Percentiles rank a stretch among this genome's conserved stretches.
Evolutionary conservation across 768 basidiomycete genomes (phyloP).

Genomic region (Multifurca ochricompacta): DNA sequence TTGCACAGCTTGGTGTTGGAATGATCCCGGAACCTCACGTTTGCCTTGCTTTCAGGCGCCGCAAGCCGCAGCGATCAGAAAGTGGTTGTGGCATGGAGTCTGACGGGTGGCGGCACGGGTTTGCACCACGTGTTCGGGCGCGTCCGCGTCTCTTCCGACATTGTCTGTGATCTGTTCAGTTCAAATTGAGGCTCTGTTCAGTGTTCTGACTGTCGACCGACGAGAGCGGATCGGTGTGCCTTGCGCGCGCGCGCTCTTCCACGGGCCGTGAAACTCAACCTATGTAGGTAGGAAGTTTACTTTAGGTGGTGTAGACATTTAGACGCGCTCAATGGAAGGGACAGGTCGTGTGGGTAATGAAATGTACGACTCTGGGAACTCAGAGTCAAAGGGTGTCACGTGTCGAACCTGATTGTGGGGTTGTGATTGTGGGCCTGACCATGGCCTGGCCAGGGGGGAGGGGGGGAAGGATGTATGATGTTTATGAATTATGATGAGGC

Average conservation of each 20-base stretch:
- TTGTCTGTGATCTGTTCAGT: neutral
- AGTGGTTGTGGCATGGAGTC: neutral
- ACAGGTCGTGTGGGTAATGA: neutral
- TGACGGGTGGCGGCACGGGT: neutral
- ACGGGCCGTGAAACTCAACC: neutral
- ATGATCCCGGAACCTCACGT: neutral
- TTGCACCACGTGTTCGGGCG: neutral
- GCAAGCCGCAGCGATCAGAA: neutral
- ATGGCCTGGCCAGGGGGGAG: neutral
- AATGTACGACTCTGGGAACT: neutral
- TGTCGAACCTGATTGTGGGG: no score
- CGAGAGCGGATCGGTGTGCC: conserved; percentile 4
- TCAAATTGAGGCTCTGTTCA: neutral
- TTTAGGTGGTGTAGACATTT: neutral
- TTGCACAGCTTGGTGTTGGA: neutral
- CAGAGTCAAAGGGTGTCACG: no score
- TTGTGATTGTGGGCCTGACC: neutral
- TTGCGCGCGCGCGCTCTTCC: neutral
- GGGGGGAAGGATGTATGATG: neutral
- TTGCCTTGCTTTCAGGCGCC: neutral
- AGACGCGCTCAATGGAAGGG: neutral
- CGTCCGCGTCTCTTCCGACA: neutral
- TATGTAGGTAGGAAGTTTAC: neutral
- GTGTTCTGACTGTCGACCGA: no score
- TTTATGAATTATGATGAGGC: neutral